A percentile compares a stretch with the other conserved stretches of the same genome.
phyloP scores from a whole-genome alignment of 257 asterid genomes.

The Solanum appendiculatum region DNA sequence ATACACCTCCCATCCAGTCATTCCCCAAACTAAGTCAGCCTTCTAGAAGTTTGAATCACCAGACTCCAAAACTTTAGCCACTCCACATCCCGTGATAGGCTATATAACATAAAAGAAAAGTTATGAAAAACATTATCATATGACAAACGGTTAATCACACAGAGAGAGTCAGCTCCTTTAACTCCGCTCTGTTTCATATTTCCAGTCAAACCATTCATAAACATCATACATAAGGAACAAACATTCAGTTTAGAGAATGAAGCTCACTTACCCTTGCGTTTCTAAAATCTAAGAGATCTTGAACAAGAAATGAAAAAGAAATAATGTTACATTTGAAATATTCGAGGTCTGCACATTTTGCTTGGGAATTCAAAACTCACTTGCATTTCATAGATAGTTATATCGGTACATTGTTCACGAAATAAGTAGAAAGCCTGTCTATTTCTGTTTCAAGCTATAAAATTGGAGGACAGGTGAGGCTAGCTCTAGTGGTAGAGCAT shows the following conservation, averaged over 20 bases:
- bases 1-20: background rate
- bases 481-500: no score
- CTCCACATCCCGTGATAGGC: background rate
- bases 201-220: background rate
- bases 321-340: background rate
- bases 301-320: background rate
- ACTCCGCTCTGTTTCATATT: background rate
- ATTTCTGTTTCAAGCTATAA: background rate
- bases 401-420: background rate
- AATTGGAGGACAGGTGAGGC: background rate
- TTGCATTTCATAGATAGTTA: background rate
- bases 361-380: background rate
- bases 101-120: no score
- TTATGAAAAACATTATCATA: no score
- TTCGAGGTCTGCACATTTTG: background rate
- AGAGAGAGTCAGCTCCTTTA: background rate
- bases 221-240: background rate
- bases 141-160: no score
- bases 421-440: background rate
- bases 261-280: background rate
- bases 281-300: background rate
- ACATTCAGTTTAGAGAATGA: background rate
- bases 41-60: background rate
- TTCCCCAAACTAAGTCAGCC: background rate
- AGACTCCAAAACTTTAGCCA: background rate